Conservation (phyloP, 2,329 filamentous ascomycete genomes). For the Rhynchosporium graminicola region DNA sequence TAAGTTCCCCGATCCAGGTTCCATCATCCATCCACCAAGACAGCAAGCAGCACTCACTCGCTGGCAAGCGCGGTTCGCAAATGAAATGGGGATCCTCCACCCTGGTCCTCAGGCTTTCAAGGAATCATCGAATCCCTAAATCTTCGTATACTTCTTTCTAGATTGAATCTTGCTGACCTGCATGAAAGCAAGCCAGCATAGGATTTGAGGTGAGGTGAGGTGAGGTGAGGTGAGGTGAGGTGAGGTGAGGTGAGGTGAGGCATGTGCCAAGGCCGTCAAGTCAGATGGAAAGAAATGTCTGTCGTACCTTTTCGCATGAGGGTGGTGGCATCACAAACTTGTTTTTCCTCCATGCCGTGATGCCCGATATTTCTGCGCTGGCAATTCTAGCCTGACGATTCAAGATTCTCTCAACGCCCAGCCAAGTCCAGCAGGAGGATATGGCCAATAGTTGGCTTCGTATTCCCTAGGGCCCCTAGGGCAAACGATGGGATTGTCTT, state of each 20-base stretch:
- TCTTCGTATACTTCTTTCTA: neutral
- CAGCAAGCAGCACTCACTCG: conserved; percentile 15
- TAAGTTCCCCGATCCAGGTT: conserved; percentile 21
- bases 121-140: neutral
- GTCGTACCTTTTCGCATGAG: conserved; percentile 19
- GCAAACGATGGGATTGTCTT: too few species aligned
- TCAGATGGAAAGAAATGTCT: conserved; percentile 4
- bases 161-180: conserved; percentile 9
- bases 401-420: conserved; percentile 12
- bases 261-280: conserved; percentile 23
- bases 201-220: conserved; percentile 7
- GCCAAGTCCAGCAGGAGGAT: conserved; percentile 4
- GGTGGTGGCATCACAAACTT: conserved; percentile 19
- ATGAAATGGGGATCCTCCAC: conserved; percentile 14
- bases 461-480: neutral
- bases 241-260: conserved; percentile 13
- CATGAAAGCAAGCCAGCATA: neutral
- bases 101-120: conserved; percentile 11
- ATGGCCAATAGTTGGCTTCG: neutral
- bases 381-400: conserved; percentile 20
- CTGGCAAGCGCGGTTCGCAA: conserved; percentile 27
- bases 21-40: conserved; percentile 12
- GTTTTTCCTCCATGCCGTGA: conserved; percentile 19
- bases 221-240: conserved; percentile 3
- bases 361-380: conserved; percentile 25